Percentiles rank a stretch among this genome's conserved stretches.
These are phyloP conservation scores for Coemansia sp. DNA, from an alignment of 192 early-diverging fungal species.

Conservation along the genomic window DNA sequence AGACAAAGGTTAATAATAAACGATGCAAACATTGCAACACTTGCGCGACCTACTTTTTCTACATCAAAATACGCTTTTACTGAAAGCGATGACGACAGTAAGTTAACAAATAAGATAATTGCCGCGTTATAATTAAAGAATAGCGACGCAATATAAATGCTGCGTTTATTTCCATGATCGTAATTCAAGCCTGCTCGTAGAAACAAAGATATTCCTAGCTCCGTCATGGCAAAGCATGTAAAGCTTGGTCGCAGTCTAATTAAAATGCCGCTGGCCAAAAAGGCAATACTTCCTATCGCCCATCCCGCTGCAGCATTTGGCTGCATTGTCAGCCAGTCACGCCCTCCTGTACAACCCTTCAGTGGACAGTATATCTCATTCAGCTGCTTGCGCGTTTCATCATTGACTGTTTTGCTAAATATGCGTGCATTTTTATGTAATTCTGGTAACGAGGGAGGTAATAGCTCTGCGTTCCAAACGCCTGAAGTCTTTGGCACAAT, in stretches of 20 bases:
- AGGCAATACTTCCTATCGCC: constrained; percentile 18
- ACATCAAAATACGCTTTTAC: background rate
- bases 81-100: background rate
- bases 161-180: constrained; percentile 9
- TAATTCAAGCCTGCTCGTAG: constrained; percentile 26
- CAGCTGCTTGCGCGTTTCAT: background rate
- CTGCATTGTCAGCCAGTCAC: constrained; percentile 28
- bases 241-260: background rate
- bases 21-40: background rate
- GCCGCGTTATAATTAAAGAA: constrained; percentile 24
- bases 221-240: constrained; percentile 10
- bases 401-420: background rate
- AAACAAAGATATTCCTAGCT: constrained; percentile 20
- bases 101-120: background rate
- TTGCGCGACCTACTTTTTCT: background rate
- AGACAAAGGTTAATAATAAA: background rate
- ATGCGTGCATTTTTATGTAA: too few relatives aligned
- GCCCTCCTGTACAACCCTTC: constrained; percentile 13
- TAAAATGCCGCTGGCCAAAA: constrained; percentile 2
- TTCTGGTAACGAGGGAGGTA: too few relatives aligned
- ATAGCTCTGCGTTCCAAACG: too few relatives aligned
- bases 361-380: constrained; percentile 18
- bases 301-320: constrained; percentile 19
- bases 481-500: too few relatives aligned
- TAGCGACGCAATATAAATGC: constrained; percentile 32